These are phyloP conservation scores for Pyricularia grisea DNA, from an alignment of 2,329 filamentous ascomycete genomes.

Conservation along the genomic window DNA sequence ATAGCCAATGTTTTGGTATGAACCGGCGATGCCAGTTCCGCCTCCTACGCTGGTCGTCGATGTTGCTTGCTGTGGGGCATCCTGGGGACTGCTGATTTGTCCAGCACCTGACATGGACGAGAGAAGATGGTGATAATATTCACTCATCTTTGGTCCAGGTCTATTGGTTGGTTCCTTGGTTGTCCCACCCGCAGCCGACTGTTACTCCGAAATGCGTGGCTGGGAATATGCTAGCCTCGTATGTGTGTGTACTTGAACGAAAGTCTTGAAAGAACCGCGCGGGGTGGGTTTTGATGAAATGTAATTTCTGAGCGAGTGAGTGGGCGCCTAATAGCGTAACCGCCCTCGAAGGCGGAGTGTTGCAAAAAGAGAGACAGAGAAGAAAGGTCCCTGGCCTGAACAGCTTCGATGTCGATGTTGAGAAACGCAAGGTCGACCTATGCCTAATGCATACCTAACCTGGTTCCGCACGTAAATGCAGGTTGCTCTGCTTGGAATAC, in stretches of 20 bases:
- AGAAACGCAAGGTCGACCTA: not conserved
- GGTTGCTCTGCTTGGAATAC: not conserved
- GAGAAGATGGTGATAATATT: constrained; percentile 47
- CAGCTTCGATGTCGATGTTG: not conserved
- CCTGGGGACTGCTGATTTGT: constrained; percentile 13
- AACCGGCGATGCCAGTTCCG: constrained; percentile 24
- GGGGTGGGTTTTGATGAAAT: not conserved
- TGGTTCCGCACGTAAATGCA: not conserved
- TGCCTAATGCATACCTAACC: not conserved
- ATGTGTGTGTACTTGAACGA: not conserved
- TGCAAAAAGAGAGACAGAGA: not conserved
- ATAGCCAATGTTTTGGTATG: constrained; percentile 38
- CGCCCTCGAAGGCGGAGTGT: not conserved
- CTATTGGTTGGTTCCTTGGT: constrained; percentile 1
- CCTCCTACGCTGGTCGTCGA: constrained; percentile 19
- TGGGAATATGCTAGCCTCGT: not conserved
- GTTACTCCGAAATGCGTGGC: not conserved
- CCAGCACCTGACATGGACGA: constrained; percentile 39
- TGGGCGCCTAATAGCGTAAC: not conserved
- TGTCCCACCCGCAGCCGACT: not conserved
- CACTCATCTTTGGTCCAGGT: constrained; percentile 31
- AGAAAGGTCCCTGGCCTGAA: not conserved
- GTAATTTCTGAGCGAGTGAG: not conserved
- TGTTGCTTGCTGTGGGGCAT: constrained; percentile 25
- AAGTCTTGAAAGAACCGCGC: not conserved